Evolutionary conservation across 139 green algal species (phyloP).

Genomic region (Micractinium sp.): DNA sequence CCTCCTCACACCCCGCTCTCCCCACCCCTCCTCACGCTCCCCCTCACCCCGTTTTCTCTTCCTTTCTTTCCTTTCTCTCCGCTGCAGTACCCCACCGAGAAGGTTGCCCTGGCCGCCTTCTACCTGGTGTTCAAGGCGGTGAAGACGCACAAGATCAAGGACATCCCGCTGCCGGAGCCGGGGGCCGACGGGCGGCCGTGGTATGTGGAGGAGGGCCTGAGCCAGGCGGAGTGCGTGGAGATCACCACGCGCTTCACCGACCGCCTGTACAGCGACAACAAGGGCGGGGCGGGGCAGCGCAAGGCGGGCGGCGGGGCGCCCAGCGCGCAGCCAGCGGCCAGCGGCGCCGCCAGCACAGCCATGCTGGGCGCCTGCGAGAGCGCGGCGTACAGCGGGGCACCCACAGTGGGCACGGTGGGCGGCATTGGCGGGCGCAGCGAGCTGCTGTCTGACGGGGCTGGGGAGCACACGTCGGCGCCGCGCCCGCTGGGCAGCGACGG

Average conservation of each 20-base stretch:
- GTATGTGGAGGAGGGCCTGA: constrained; percentile 45
- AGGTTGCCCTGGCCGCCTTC: constrained; percentile 34
- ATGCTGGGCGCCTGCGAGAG: constrained; percentile 30
- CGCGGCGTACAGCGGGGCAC: neutral
- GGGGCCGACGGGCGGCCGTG: neutral
- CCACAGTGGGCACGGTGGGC: neutral
- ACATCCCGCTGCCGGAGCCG: constrained; percentile 5
- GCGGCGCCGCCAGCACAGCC: neutral
- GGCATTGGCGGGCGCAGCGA: too few species aligned
- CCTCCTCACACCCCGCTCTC: neutral
- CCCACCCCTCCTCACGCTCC: neutral
- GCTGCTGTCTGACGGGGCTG: neutral
- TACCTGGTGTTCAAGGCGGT: constrained; percentile 43
- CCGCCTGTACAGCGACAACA: neutral
- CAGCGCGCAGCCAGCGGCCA: neutral
- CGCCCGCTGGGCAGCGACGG: constrained; percentile 13
- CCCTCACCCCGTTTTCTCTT: neutral
- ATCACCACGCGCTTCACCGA: neutral
- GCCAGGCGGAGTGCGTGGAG: neutral
- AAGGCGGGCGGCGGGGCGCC: neutral
- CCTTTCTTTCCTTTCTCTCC: neutral
- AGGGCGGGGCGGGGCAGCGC: neutral
- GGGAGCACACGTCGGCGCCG: constrained; percentile 17
- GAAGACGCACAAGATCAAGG: neutral
- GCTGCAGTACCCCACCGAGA: constrained; percentile 3